Evolutionary conservation across 345 rosid species (phyloP).

Genomic region (Dovyalis caffra): DNA sequence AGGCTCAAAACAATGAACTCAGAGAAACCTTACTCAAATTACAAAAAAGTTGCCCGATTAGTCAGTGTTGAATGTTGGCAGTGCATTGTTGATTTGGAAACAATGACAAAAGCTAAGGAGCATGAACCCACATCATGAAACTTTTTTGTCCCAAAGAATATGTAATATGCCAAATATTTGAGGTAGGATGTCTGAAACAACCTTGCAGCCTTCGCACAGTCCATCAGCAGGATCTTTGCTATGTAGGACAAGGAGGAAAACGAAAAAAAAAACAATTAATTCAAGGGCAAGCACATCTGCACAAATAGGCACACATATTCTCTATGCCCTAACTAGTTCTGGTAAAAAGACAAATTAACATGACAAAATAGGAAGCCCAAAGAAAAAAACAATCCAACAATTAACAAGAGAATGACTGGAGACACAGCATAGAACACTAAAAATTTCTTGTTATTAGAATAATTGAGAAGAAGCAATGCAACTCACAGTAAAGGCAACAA

Average conservation of each 20-base stretch:
- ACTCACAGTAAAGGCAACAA: constrained; percentile 41
- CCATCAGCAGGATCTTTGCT: constrained; percentile 24
- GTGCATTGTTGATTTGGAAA: constrained; percentile 11
- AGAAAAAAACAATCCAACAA: neutral
- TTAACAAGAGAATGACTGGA: neutral
- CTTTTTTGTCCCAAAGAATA: constrained; percentile 16
- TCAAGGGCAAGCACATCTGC: constrained; percentile 11
- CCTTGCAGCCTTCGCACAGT: constrained; percentile 18
- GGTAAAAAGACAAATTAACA: constrained; percentile 18
- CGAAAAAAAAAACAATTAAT: constrained; percentile 8
- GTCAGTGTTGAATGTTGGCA: constrained; percentile 1
- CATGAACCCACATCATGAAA: constrained; percentile 22
- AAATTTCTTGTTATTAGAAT: constrained; percentile 43
- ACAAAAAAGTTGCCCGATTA: neutral
- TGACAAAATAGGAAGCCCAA: neutral
- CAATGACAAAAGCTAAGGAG: constrained; percentile 17
- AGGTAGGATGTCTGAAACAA: constrained; percentile 11
- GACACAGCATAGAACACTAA: constrained; percentile 11
- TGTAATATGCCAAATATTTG: constrained; percentile 25
- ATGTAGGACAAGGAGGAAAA: constrained; percentile 18
- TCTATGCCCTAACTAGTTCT: constrained; percentile 19
- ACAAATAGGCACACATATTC: constrained; percentile 9
- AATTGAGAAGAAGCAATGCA: constrained; percentile 38
- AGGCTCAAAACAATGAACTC: neutral
- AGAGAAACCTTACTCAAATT: neutral